phyloP scores from a whole-genome alignment of 1,284 basidiomycete species.

The Leccinum solheimii region DNA sequence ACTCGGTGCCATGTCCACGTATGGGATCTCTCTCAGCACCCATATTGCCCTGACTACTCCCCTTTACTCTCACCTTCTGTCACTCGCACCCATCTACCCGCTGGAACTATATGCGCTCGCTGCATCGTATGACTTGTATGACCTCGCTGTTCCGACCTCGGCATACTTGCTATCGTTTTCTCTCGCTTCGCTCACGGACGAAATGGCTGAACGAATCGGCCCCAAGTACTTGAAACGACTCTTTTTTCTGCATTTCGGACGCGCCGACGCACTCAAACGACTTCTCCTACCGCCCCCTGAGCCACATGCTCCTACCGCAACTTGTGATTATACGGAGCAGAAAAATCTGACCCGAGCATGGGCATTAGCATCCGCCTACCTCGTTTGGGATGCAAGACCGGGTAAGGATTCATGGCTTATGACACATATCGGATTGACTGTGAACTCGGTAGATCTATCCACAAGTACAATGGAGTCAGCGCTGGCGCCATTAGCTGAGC shows the following conservation, averaged over 20 bases:
- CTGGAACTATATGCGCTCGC: constrained; percentile 62
- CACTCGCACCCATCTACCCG: constrained; percentile 55
- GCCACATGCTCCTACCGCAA: constrained; percentile 56
- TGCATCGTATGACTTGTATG: constrained; percentile 53
- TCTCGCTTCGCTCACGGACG: constrained; percentile 57
- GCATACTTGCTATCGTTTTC: constrained; percentile 60
- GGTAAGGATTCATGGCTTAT: constrained; percentile 39
- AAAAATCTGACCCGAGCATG: constrained; percentile 64
- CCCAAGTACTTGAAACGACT: constrained; percentile 45
- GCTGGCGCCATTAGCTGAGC: constrained; percentile 56
- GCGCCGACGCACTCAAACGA: constrained; percentile 52
- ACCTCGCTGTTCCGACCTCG: constrained; percentile 59
- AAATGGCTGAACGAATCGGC: constrained; percentile 58
- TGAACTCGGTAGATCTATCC: constrained; percentile 48
- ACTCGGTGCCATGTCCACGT: constrained; percentile 48
- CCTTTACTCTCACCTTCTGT: constrained; percentile 49
- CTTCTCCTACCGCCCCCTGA: constrained; percentile 62
- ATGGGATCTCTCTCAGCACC: constrained; percentile 49
- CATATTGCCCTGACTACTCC: constrained; percentile 42
- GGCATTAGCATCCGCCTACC: constrained; percentile 66
- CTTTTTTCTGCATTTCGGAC: constrained; percentile 46
- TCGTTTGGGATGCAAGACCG: constrained; percentile 68
- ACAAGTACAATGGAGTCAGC: constrained; percentile 61
- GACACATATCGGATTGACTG: constrained; percentile 13
- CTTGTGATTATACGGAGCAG: constrained; percentile 61